Conservation (phyloP, 345 rosid genomes). For the Leavenworthia alabamica region DNA sequence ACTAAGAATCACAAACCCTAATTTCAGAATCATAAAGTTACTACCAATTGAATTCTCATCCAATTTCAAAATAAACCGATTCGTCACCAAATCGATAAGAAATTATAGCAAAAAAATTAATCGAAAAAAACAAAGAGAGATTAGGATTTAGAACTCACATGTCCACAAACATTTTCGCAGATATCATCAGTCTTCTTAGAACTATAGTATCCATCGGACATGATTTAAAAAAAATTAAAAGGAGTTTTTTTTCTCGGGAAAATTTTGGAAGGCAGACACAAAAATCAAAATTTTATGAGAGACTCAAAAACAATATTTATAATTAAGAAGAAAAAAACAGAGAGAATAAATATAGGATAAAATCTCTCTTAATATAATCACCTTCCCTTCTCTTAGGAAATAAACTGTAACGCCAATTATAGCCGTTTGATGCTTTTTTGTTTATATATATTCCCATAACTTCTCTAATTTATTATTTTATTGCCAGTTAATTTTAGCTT, state of each 20-base stretch:
- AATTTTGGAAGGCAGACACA: not conserved
- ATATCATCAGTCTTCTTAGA: conserved; percentile 90
- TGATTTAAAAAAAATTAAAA: conserved; percentile 25
- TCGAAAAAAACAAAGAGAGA: not conserved
- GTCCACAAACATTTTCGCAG: conserved; percentile 74
- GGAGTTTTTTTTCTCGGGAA: not conserved
- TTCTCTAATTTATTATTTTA: conserved; percentile 3
- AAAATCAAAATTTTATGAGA: conserved; percentile 1
- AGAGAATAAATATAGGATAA: conserved; percentile 8
- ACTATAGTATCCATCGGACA: conserved; percentile 67
- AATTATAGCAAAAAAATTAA: not conserved
- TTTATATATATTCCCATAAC: conserved; percentile 11
- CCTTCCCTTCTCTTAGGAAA: conserved; percentile 19
- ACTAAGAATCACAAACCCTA: not conserved
- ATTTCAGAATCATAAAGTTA: conserved; percentile 4
- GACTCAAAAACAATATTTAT: not conserved
- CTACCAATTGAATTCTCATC: conserved; percentile 6
- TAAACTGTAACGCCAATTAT: too few species aligned
- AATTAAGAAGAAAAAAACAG: conserved; percentile 6
- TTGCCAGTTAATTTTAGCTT: not conserved
- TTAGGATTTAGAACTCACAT: conserved; percentile 37
- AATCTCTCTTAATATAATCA: conserved; percentile 12
- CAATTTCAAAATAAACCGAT: not conserved
- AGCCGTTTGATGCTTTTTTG: conserved; percentile 50
- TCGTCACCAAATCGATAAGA: not conserved